Base-by-base conservation (phyloP, 305 asterid genomes). In the Lippia alba region DNA sequence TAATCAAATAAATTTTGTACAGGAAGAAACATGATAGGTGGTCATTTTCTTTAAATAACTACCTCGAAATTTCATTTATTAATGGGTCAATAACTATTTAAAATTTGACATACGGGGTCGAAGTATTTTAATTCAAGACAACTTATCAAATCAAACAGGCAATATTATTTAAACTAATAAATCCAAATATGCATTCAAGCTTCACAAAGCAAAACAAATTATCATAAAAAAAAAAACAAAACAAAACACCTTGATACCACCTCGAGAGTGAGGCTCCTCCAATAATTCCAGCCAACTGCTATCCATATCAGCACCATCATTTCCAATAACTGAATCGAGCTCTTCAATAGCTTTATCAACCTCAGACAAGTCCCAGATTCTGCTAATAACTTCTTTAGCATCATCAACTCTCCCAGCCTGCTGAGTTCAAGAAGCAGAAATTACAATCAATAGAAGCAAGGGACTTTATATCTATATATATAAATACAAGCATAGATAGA, bases 251-350 rank as follows among this genome's bases (percentile, higher is more conserved):
- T 86, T 74, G 79, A 61, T 45, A 86, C 88, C 78, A 92, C 97
- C 96, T 92, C 91, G 85, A 78, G 91, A 89, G 81, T 91, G 96
- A 78, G 97, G 97, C 79, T 89, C 82, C 82, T 82, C 82, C 63
- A 86, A 72, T 59, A 88, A 92, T 60, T 91, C 97, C 77, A 82
- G 70, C 97, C 97, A 92, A 81, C 85, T 82, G 88, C 87, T 86
- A 49, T 86, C 87, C 81, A 81, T 78, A 86, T 83, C 96, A 75
- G 79, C 87, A 57, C 94, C 91, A 64, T 87, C 93, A 61, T 74
- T 82, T 79, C 80, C 79, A 67, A 81, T 77, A 74, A 89, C 87
- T 39, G 92, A 83, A 77, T 85, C 85, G 78, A 91, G 83, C 56
- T 91, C 96, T 81, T 84, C 89, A 46, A 90, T 76, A 71, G 93